Base-by-base conservation (phyloP, 306 rosid genomes). In the Prunus dulcis region DNA sequence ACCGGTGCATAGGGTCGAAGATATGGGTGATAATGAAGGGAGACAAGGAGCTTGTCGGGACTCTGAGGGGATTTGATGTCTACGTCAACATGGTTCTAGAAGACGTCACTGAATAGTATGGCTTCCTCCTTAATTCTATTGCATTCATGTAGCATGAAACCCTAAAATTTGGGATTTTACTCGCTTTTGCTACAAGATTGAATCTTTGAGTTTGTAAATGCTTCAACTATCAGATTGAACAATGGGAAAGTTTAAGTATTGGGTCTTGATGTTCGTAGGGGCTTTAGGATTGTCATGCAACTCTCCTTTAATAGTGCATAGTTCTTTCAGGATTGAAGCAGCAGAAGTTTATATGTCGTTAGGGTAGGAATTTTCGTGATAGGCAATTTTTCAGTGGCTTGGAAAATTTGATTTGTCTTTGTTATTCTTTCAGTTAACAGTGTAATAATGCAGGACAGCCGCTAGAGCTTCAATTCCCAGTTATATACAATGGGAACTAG, bases 11-110 rank as follows among this genome's bases (percentile, higher is more conserved):
- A 18, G 98, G 98, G 68, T 94, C 98, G 1, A 94, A 94, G 81
- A 92, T 94, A 56, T 94, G 98, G 98, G 98, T 94, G 75, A 92
- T 94, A 76, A 94, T 94, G 98, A 94, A 94, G 81, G 97, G 97
- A 10, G 98, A 94, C 89, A 94, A 94, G 87, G 98, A 94, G 86
- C 97, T 94, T 20, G 98, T 94, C 30, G 98, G 98, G 22, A 94
- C 95, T 75, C 96, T 92, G 30, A 88, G 85, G 72, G 98, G 98
- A 10, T 94, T 94, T 79, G 98, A 94, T 87, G 97, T 94, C 38
- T 92, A 94, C 71, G 97, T 94, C 78, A 94, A 94, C 84, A 92
- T 94, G 98, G 98, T 94, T 72, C 98, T 94, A 64, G 97, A 92
- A 88, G 98, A 94, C 82, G 98, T 94, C 78, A 90, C 96, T 58